Evolutionary conservation across 73 alveolate species (phyloP), one percentile per base, ranked within the genome.

Genomic region (Symbiodinium natans): DNA sequence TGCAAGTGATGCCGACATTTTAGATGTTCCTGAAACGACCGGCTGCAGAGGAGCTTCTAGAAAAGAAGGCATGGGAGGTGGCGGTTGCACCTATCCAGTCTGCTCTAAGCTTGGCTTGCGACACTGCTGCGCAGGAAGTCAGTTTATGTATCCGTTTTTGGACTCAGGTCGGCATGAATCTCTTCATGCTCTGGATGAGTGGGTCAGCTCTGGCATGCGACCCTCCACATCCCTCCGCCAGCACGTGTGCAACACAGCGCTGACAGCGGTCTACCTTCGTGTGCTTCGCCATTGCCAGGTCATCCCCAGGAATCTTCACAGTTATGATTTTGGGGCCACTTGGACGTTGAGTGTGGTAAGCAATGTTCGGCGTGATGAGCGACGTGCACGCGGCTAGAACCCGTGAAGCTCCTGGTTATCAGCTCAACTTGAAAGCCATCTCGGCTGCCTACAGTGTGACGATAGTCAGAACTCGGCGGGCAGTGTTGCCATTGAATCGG

Each of bases 41-140:
- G 38, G n/a, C 48, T 34, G 82, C 31, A 68, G 87, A 90, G 97
- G 97, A 90, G 54, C 88, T 90, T 25, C 77, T 90, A 9, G 97
- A 90, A 36, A 90, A 90, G 88, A 90, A 90, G 88, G 97, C 97
- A 11, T 90, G 97, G 97, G 97, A 90, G 48, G 97, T 90, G 41
- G 97, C 97, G 8, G 88, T 90, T 29, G 97, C 97, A n/a, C 97
- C 97, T 1, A 90, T 90, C 40, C 97, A 90, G 29, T 90, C 97
- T 0, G 97, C 13, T 15, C 39, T 52, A 63, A 23, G 80, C 80
- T 63, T 7, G 36, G 80, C 33, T 29, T 63, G 40, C 77, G 59
- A 46, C 13, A 46, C 59, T 46, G 59, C 13, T 46, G 13, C 13
- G 13, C 59, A n/a, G n/a, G n/a, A n/a, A n/a, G n/a, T n/a, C n/a